Base-by-base conservation (phyloP, 1,284 basidiomycete species). In the Mycocalia duriaeana region DNA sequence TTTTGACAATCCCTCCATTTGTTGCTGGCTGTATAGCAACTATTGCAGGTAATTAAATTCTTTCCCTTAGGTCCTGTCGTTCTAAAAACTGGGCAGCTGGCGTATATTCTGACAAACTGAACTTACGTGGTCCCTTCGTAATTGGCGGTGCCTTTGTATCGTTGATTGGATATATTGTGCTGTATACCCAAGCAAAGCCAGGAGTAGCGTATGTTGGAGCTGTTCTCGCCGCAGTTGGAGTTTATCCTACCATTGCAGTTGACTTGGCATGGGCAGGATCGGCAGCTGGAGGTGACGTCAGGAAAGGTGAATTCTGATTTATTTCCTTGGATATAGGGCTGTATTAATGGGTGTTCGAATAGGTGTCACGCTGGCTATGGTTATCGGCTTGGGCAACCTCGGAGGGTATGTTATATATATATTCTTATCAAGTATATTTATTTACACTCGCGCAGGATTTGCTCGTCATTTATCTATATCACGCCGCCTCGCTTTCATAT, bases 291-390 rank as follows among this genome's bases (percentile, higher is more conserved):
- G 82, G 81, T 11, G 75, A 76, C 53, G 53, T 59, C 18, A 55
- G 56, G 35, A 63, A 62, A 53, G 64, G 63, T 56, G 16, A 41
- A 9, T 28, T 38, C 36, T 73, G 55, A 42, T 75, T 34, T 34
- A 6, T 34, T 34, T 16, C 31, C 31, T 34, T 34, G 31, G 4
- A n/a, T n/a, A n/a, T n/a, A n/a, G n/a, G n/a, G n/a, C n/a, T n/a
- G n/a, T n/a, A n/a, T n/a, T n/a, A n/a, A n/a, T n/a, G n/a, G n/a
- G n/a, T n/a, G n/a, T n/a, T n/a, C n/a, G n/a, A n/a, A n/a, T n/a
- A 81, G 75, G 72, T 40, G 73, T 82, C 34, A 72, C 68, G 3
- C 57, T 81, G 47, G 80, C 77, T 11, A 75, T 78, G 66, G 70
- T 79, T 19, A 74, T 75, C 53, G 76, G 76, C 3, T 47, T 77